Percentiles rank a stretch among this genome's conserved stretches.
phyloP scores from a whole-genome alignment of 2,329 filamentous ascomycete genomes.

The Ophiostoma sp. region DNA sequence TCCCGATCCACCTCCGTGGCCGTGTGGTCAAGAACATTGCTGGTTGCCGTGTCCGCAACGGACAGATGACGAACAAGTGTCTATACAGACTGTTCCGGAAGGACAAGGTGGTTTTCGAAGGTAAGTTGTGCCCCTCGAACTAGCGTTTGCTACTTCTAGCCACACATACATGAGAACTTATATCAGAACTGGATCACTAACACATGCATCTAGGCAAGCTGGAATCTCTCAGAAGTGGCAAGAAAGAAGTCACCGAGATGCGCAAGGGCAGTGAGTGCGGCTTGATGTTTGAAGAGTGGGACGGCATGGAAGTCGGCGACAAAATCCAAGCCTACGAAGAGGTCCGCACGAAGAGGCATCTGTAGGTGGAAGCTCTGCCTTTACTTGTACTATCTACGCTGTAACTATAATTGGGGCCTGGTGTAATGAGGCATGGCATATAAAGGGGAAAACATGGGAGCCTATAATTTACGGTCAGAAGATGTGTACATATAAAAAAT shows the following conservation, averaged over 20 bases:
- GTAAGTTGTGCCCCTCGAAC: slow-evolving; percentile 52
- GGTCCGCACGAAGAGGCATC: slow-evolving; percentile 65
- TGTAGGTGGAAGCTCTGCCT: slow-evolving; percentile 42
- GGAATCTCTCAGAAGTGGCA: slow-evolving; percentile 81
- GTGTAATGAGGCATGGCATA: neutral
- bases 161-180: neutral
- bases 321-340: slow-evolving; percentile 86
- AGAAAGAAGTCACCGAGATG: slow-evolving; percentile 89
- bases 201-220: slow-evolving; percentile 62
- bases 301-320: slow-evolving; percentile 77
- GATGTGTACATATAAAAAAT: neutral
- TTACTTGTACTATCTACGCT: neutral
- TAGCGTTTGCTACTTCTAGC: neutral
- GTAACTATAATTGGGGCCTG: neutral
- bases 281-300: slow-evolving; percentile 78
- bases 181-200: neutral
- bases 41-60: slow-evolving; percentile 84
- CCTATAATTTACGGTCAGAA: neutral
- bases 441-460: neutral
- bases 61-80: slow-evolving; percentile 62
- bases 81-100: slow-evolving; percentile 71
- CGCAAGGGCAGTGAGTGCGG: slow-evolving; percentile 93
- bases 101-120: slow-evolving; percentile 74
- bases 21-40: slow-evolving; percentile 73
- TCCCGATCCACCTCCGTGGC: slow-evolving; percentile 78